These are phyloP conservation scores for Trichoderma lentiforme DNA, from an alignment of 2,329 filamentous ascomycete genomes.

Conservation along the genomic window DNA sequence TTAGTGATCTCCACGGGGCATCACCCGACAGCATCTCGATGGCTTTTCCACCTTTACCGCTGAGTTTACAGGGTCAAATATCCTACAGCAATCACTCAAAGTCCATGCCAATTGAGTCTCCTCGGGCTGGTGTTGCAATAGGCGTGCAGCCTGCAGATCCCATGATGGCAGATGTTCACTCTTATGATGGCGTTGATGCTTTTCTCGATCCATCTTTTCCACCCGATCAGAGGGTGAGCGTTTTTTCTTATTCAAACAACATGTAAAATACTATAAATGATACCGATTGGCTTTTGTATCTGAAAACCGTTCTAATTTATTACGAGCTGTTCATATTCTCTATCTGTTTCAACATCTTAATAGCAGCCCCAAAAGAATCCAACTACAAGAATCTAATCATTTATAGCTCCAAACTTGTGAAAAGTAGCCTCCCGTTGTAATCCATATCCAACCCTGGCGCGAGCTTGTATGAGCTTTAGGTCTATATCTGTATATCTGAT, in stretches of 20 bases:
- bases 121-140: not conserved
- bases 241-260: not conserved
- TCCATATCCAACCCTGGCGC: not conserved
- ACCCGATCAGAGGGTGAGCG: not conserved
- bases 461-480: not conserved
- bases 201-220: not conserved
- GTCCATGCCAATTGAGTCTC: not conserved
- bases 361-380: not conserved
- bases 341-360: not conserved
- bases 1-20: not conserved
- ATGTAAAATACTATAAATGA: not conserved
- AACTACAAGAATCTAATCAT: not conserved
- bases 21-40: not conserved
- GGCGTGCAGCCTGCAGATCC: not conserved
- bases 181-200: not conserved
- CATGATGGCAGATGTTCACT: not conserved
- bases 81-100: not conserved
- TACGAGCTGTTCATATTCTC: not conserved
- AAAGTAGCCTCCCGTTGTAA: not conserved
- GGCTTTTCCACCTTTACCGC: not conserved
- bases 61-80: not conserved
- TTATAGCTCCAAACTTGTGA: not conserved
- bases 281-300: not conserved
- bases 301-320: not conserved
- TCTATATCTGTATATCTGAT: not conserved